These are phyloP conservation scores for Rhizophora mangle DNA, from an alignment of 345 rosid genomes.

Conservation along the genomic window DNA sequence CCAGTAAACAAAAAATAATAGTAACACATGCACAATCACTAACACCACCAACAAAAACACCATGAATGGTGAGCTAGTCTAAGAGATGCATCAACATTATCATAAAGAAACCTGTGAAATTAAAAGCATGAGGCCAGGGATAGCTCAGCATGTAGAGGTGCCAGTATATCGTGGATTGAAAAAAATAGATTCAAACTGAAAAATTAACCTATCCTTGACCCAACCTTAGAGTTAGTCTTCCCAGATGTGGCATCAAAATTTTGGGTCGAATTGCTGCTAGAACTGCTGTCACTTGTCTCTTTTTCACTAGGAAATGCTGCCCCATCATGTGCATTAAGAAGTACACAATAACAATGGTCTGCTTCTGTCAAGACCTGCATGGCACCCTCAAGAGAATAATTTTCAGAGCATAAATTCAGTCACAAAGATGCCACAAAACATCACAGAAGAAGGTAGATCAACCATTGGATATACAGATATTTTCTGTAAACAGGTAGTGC, in stretches of 20 bases:
- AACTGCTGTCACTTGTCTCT: constrained; percentile 43
- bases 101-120: not conserved
- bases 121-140: not conserved
- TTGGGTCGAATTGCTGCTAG: constrained; percentile 35
- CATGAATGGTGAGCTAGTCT: not conserved
- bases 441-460: not conserved
- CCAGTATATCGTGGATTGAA: constrained; percentile 4
- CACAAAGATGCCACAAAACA: constrained; percentile 2
- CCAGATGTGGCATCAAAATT: constrained; percentile 32
- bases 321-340: constrained; percentile 89
- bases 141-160: not conserved
- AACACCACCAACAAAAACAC: not conserved
- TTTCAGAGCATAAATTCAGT: not conserved
- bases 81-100: constrained; percentile 1
- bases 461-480: not conserved
- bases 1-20: no score
- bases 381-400: not conserved
- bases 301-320: constrained; percentile 80
- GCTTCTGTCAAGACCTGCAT: constrained; percentile 78
- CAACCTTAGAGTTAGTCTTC: constrained; percentile 67
- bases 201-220: constrained; percentile 11
- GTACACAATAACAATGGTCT: constrained; percentile 90
- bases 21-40: no score
- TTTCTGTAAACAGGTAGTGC: not conserved
- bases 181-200: constrained; percentile 11